These are phyloP conservation scores for Millerozyma acaciae DNA, from an alignment of 805 yeast species.

Conservation along the genomic window DNA sequence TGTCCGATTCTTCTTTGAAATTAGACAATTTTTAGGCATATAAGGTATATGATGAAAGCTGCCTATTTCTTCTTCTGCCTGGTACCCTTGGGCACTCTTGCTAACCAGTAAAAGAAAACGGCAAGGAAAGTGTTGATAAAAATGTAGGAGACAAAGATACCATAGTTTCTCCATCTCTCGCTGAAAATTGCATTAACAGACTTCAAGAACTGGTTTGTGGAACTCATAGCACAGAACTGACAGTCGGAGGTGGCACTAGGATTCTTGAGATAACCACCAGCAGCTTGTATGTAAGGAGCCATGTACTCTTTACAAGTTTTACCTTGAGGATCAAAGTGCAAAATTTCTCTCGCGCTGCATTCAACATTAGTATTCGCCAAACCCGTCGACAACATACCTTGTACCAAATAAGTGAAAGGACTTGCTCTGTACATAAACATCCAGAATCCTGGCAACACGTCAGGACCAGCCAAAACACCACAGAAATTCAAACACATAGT, in stretches of 20 bases:
- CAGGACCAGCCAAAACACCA: slow-evolving; percentile 32
- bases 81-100: slow-evolving; percentile 69
- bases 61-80: slow-evolving; percentile 28
- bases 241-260: slow-evolving; percentile 49
- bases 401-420: slow-evolving; percentile 63
- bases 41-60: too few relatives aligned
- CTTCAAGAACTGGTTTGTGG: slow-evolving; percentile 59
- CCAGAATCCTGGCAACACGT: slow-evolving; percentile 45
- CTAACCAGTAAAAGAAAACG: slow-evolving; percentile 50
- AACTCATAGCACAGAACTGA: slow-evolving; percentile 52
- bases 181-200: slow-evolving; percentile 39
- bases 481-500: slow-evolving; percentile 34
- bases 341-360: slow-evolving; percentile 23
- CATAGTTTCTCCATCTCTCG: slow-evolving; percentile 67
- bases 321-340: slow-evolving; percentile 21
- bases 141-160: slow-evolving; percentile 43
- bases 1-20: too few relatives aligned
- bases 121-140: slow-evolving; percentile 31
- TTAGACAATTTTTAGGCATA: too few relatives aligned
- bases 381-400: slow-evolving; percentile 43
- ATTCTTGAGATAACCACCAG: slow-evolving; percentile 49
- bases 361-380: slow-evolving; percentile 34
- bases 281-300: slow-evolving; percentile 24
- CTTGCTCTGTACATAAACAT: slow-evolving; percentile 68
- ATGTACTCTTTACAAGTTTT: slow-evolving; percentile 20